These are phyloP conservation scores for Niveomyces coronatus DNA, from an alignment of 2,329 filamentous ascomycete genomes.

Conservation along the genomic window DNA sequence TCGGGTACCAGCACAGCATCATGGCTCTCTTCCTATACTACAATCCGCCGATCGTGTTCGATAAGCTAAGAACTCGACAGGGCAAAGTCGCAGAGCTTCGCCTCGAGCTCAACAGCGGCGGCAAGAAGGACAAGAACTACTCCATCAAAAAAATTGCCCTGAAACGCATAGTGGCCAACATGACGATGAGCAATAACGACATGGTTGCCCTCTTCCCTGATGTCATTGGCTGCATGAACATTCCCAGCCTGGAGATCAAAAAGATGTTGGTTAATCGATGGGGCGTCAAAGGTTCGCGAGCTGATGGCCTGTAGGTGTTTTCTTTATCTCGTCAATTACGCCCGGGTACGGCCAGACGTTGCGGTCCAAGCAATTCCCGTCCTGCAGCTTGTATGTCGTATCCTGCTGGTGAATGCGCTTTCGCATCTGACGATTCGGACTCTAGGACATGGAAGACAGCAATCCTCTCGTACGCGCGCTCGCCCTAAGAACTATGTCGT, in stretches of 20 bases:
- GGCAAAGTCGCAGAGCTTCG: constrained; percentile 98
- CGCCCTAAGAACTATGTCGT: constrained; percentile 89
- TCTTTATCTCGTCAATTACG: constrained; percentile 93
- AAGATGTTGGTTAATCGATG: constrained; percentile 67
- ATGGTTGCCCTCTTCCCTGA: constrained; percentile 97
- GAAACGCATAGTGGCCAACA: constrained; percentile 99
- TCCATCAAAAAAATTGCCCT: constrained; percentile 92
- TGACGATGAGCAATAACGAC: constrained; percentile 99
- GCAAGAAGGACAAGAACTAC: constrained; percentile 97
- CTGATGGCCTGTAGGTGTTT: constrained; percentile 65
- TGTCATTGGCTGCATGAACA: constrained; percentile 89
- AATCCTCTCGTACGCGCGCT: constrained; percentile 90
- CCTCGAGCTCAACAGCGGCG: constrained; percentile 82
- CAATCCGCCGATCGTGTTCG: constrained; percentile 33
- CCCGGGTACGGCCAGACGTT: constrained; percentile 85
- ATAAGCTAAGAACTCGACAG: constrained; percentile 56
- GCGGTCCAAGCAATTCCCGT: constrained; percentile 88
- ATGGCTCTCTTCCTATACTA: constrained; percentile 44
- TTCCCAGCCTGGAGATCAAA: constrained; percentile 93
- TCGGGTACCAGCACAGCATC: constrained; percentile 6
- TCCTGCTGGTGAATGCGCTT: background rate
- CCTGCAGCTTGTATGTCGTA: constrained; percentile 58
- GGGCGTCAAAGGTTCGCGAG: background rate
- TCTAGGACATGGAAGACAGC: constrained; percentile 83
- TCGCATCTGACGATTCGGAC: constrained; percentile 10